phyloP scores from a whole-genome alignment of 371 early-diverging fungal species.

The Syncephalis fuscata region DNA sequence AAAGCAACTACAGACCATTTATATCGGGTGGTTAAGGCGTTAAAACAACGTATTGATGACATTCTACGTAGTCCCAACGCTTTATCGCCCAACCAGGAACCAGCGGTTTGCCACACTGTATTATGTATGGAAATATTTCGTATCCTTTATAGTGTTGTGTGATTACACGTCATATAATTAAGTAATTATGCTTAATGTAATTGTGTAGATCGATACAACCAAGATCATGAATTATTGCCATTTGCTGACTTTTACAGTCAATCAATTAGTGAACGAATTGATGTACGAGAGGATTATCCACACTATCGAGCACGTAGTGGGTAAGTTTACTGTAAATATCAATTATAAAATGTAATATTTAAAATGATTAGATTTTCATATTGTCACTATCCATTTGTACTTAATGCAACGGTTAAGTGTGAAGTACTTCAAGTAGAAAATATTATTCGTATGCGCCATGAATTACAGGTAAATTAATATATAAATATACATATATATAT shows the following conservation, averaged over 20 bases:
- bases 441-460: slow-evolving; percentile 59
- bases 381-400: slow-evolving; percentile 62
- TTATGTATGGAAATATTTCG: slow-evolving; percentile 22
- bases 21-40: no score
- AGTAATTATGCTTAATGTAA: neutral
- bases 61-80: no score
- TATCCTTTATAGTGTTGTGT: slow-evolving; percentile 9
- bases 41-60: no score
- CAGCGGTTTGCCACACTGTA: slow-evolving; percentile 20
- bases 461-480: slow-evolving; percentile 17
- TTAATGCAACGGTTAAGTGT: slow-evolving; percentile 60
- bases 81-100: slow-evolving; percentile 17
- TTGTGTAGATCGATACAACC: slow-evolving; percentile 24
- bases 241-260: slow-evolving; percentile 56
- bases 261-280: slow-evolving; percentile 50
- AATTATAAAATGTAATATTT: neutral
- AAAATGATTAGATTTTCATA: slow-evolving; percentile 35
- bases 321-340: slow-evolving; percentile 8
- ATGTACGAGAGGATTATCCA: slow-evolving; percentile 69
- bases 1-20: no score
- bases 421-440: slow-evolving; percentile 68
- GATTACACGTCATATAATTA: neutral
- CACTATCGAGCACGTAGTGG: slow-evolving; percentile 50
- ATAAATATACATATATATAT: slow-evolving; percentile 3
- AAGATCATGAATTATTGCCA: slow-evolving; percentile 17